Percentiles rank a stretch among this genome's conserved stretches.
phyloP scores from a whole-genome alignment of 176 grass and related monocot species.

The Oryza glumipatula region DNA sequence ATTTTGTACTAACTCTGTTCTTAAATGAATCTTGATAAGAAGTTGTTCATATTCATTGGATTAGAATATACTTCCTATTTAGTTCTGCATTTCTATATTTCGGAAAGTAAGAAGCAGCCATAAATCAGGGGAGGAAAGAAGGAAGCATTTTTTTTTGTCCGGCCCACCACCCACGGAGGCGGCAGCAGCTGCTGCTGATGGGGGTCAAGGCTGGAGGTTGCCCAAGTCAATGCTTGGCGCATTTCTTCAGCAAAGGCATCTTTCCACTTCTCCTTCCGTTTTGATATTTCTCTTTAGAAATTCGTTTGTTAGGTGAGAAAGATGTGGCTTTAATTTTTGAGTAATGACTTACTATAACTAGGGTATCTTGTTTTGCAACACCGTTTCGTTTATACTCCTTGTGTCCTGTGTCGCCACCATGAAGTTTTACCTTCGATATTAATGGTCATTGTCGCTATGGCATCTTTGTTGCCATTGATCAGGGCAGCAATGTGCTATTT shows the following conservation, averaged over 20 bases:
- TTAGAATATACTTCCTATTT: no score
- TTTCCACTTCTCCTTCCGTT: slow-evolving; percentile 7
- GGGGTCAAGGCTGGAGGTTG: slow-evolving; percentile 19
- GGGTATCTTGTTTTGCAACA: neutral
- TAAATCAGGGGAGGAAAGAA: no score
- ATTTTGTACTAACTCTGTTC: no score
- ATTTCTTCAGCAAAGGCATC: slow-evolving; percentile 29
- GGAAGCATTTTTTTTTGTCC: slow-evolving; percentile 12
- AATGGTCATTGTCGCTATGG: no score
- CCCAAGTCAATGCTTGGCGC: slow-evolving; percentile 37
- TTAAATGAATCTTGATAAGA: no score
- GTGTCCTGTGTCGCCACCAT: no score
- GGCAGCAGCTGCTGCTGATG: neutral
- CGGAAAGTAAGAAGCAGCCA: no score
- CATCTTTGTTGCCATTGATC: no score
- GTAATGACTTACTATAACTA: neutral
- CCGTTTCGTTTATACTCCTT: neutral
- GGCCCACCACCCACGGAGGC: neutral
- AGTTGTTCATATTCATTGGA: no score
- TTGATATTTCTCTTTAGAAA: neutral
- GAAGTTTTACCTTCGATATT: no score
- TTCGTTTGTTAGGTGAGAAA: neutral
- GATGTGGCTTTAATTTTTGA: neutral
- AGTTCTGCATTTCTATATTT: no score
- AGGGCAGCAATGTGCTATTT: no score